Evolutionary conservation across 768 basidiomycete genomes (phyloP).

Genomic region (Strobilomyces dryophilus): DNA sequence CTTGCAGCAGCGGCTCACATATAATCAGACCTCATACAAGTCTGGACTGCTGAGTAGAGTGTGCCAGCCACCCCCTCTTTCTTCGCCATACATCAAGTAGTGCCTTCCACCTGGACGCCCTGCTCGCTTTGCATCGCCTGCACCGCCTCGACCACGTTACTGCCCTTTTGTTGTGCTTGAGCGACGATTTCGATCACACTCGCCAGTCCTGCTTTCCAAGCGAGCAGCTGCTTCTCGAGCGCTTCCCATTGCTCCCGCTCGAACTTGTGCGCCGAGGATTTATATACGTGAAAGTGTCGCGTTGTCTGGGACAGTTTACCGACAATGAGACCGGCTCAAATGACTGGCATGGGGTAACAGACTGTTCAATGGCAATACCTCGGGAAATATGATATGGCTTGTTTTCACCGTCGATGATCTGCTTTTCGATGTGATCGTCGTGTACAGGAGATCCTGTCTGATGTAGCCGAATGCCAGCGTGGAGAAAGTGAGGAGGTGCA

Average conservation of each 20-base stretch:
- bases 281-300: constrained; percentile 67
- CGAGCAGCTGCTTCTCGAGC: constrained; percentile 67
- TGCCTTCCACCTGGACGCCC: constrained; percentile 18
- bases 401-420: constrained; percentile 80
- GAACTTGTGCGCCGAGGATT: constrained; percentile 72
- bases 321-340: constrained; percentile 72
- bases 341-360: constrained; percentile 43
- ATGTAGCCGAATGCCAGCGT: constrained; percentile 75
- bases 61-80: not conserved
- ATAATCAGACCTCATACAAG: too few species aligned
- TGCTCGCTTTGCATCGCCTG: constrained; percentile 24
- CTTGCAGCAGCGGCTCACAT: too few species aligned
- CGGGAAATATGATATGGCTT: not conserved
- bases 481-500: constrained; percentile 71
- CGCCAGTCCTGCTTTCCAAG: constrained; percentile 72
- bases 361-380: not conserved
- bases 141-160: constrained; percentile 15
- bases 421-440: constrained; percentile 77
- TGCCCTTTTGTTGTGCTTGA: constrained; percentile 43
- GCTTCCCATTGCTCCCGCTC: constrained; percentile 76
- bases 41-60: not conserved
- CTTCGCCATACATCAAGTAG: constrained; percentile 12
- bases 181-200: constrained; percentile 69
- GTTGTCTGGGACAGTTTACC: constrained; percentile 83
- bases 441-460: constrained; percentile 69